A percentile compares a stretch with the other conserved stretches of the same genome.
phyloP scores from a whole-genome alignment of 768 basidiomycete species.

The Naematelia aurantialba region DNA sequence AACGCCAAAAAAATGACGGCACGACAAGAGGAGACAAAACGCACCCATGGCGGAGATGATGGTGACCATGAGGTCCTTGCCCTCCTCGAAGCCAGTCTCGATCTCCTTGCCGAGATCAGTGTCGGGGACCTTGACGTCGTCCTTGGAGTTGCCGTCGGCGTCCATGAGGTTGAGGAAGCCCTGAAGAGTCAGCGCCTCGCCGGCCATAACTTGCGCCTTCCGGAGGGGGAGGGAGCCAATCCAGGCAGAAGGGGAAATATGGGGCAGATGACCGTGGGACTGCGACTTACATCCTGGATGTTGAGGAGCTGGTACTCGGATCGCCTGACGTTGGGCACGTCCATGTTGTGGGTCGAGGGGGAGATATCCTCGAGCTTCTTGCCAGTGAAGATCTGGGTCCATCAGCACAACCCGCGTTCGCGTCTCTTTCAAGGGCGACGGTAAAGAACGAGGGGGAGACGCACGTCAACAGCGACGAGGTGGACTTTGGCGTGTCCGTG shows the following conservation, averaged over 20 bases:
- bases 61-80: conserved; percentile 76
- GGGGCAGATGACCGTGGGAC: background rate
- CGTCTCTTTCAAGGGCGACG: background rate
- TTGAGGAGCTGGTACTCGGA: conserved; percentile 89
- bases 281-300: conserved; percentile 65
- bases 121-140: conserved; percentile 93
- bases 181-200: conserved; percentile 21
- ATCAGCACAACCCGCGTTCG: conserved; percentile 3
- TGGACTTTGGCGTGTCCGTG: conserved; percentile 99
- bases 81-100: conserved; percentile 66
- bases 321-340: conserved; percentile 89
- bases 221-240: no score
- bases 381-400: conserved; percentile 87
- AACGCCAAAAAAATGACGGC: background rate
- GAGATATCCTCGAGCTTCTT: conserved; percentile 79
- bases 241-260: background rate
- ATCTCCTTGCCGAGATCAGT: conserved; percentile 73
- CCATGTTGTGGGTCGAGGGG: conserved; percentile 91
- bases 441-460: conserved; percentile 49
- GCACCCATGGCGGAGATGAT: conserved; percentile 65
- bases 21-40: conserved; percentile 9
- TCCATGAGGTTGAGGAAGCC: conserved; percentile 93
- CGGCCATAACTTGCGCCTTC: no score
- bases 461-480: conserved; percentile 89
- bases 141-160: conserved; percentile 72